Conservation (phyloP, 768 basidiomycete genomes). For the Lentinula lateritia region DNA sequence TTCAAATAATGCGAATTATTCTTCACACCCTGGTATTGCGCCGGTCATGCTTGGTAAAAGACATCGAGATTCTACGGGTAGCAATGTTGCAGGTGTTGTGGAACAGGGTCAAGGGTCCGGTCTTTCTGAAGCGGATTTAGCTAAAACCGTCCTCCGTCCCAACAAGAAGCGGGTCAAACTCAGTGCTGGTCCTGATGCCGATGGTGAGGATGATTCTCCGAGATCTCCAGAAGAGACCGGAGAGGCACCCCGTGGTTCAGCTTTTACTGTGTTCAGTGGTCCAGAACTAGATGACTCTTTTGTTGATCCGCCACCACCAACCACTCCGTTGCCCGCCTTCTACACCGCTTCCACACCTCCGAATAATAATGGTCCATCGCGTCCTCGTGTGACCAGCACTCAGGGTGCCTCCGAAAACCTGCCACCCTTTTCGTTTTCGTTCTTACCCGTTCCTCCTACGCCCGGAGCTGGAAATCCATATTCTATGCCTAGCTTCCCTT, state of each 20-base stretch:
- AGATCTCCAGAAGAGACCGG: slow-evolving; percentile 13
- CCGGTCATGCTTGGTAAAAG: slow-evolving; percentile 62
- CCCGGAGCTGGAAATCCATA: slow-evolving; percentile 33
- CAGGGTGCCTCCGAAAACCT: slow-evolving; percentile 49
- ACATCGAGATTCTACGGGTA: slow-evolving; percentile 45
- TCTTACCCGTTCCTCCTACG: slow-evolving; percentile 47
- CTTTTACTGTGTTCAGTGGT: slow-evolving; percentile 47
- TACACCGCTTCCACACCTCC: slow-evolving; percentile 41
- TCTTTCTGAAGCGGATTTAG: slow-evolving; percentile 29
- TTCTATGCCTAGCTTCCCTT: slow-evolving; percentile 38
- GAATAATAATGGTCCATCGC: slow-evolving; percentile 14
- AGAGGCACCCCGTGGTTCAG: slow-evolving; percentile 23
- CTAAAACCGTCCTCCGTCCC: slow-evolving; percentile 35
- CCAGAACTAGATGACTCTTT: slow-evolving; percentile 26
- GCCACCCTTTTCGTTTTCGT: slow-evolving; percentile 47
- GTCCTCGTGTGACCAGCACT: slow-evolving; percentile 33
- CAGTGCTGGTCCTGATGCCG: slow-evolving; percentile 12
- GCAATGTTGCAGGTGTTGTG: slow-evolving; percentile 32
- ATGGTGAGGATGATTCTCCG: slow-evolving; percentile 3
- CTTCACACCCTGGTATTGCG: slow-evolving; percentile 33
- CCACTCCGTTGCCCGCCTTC: slow-evolving; percentile 45
- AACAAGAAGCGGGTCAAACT: slow-evolving; percentile 46
- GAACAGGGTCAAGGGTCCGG: slow-evolving; percentile 38
- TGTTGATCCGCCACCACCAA: slow-evolving; percentile 44
- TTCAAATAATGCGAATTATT: background rate